Percentiles rank a stretch among this genome's conserved stretches.
These are phyloP conservation scores for Heterococcus sp. DNA, from an alignment of 108 stramenopile genomes.

Conservation along the genomic window DNA sequence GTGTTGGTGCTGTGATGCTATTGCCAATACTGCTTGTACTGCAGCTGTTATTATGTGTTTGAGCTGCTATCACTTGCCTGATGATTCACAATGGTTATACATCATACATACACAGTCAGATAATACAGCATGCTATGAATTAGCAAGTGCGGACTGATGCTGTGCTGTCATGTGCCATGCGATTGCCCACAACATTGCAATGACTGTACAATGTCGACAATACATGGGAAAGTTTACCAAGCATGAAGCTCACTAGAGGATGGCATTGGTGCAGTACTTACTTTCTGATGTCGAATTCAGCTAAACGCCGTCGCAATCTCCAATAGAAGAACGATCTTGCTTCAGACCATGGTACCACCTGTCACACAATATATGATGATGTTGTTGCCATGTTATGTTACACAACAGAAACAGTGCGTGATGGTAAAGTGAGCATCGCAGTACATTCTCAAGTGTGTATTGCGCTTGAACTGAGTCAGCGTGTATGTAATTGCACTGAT, in stretches of 20 bases:
- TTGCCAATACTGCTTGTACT: not conserved
- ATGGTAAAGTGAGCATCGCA: not conserved
- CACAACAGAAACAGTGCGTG: not conserved
- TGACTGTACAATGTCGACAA: not conserved
- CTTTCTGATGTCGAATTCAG: constrained; percentile 87
- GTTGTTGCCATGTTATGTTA: not conserved
- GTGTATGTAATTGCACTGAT: not conserved
- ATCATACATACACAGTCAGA: not conserved
- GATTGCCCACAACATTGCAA: not conserved
- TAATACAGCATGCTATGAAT: not conserved
- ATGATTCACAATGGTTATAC: not conserved
- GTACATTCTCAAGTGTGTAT: not conserved
- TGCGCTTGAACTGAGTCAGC: not conserved
- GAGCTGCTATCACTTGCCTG: not conserved
- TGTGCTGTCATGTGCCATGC: not conserved
- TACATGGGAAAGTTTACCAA: not conserved
- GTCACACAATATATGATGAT: not conserved
- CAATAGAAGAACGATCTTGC: constrained; percentile 91
- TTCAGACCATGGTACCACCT: constrained; percentile 81
- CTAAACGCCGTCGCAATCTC: constrained; percentile 91
- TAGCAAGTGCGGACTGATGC: not conserved
- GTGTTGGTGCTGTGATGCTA: not conserved
- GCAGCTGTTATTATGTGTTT: not conserved
- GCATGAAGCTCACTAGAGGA: too few relatives aligned
- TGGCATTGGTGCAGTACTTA: not conserved